Percentiles rank a stretch among this genome's conserved stretches.
phyloP scores from a whole-genome alignment of 495 filamentous ascomycete genomes.

The Xylaria palmicola region DNA sequence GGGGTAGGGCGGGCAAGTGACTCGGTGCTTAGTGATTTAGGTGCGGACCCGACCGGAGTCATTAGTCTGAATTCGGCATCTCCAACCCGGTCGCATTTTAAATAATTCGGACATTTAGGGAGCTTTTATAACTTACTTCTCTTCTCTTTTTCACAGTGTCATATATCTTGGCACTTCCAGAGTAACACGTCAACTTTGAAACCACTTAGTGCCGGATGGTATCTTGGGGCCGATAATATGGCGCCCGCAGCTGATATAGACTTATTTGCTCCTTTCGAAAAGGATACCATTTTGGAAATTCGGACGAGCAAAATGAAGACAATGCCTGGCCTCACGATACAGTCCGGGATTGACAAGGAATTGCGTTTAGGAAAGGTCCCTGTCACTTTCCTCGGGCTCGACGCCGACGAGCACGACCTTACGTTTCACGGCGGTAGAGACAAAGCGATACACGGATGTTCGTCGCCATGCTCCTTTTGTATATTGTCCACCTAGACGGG shows the following conservation, averaged over 20 bases:
- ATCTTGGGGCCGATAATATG: slow-evolving; percentile 15
- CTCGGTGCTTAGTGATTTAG: not conserved
- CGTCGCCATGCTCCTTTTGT: slow-evolving; percentile 12
- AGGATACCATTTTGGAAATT: slow-evolving; percentile 51
- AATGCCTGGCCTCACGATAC: slow-evolving; percentile 41
- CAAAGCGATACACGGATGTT: slow-evolving; percentile 58
- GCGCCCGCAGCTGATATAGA: slow-evolving; percentile 25
- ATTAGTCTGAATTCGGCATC: slow-evolving; percentile 6
- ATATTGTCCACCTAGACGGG: not conserved
- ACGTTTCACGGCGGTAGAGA: slow-evolving; percentile 55
- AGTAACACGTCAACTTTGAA: too few species aligned
- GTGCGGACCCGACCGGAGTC: not conserved
- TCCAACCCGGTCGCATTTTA: not conserved
- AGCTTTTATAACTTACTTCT: not conserved
- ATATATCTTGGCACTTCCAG: not conserved
- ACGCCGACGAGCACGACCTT: slow-evolving; percentile 56
- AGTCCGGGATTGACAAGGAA: slow-evolving; percentile 54
- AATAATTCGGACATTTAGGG: not conserved
- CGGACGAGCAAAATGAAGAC: slow-evolving; percentile 52
- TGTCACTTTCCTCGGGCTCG: slow-evolving; percentile 47
- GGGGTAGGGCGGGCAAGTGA: not conserved
- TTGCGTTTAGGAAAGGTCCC: slow-evolving; percentile 36
- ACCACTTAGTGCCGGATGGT: not conserved
- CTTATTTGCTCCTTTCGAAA: slow-evolving; percentile 40
- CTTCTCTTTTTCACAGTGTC: not conserved